These are phyloP conservation scores for Vishniacozyma victoriae DNA, from an alignment of 768 basidiomycete genomes.

Conservation along the genomic window DNA sequence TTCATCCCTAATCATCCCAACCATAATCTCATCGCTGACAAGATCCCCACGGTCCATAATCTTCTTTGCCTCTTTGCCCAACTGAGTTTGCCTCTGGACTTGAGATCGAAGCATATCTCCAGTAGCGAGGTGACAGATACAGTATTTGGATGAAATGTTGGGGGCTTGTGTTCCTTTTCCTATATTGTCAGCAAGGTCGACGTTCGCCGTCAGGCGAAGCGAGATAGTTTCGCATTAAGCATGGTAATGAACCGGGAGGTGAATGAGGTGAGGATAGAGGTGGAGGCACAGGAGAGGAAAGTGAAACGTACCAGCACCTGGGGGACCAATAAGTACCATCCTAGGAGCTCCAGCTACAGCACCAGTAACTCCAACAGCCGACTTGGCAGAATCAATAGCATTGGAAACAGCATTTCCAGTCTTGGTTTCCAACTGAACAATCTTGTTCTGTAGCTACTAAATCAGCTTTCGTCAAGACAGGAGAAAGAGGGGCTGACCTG, in stretches of 20 bases:
- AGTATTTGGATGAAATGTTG: constrained; percentile 82
- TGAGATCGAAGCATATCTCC: constrained; percentile 98
- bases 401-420: constrained; percentile 32
- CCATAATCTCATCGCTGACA: constrained; percentile 93
- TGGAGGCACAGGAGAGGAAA: too few relatives aligned
- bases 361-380: constrained; percentile 47
- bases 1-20: constrained; percentile 94
- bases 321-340: constrained; percentile 90
- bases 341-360: constrained; percentile 60
- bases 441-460: constrained; percentile 76
- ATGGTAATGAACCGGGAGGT: neutral
- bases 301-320: constrained; percentile 82
- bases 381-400: constrained; percentile 51
- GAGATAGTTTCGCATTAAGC: neutral
- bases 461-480: neutral
- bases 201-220: neutral
- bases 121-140: constrained; percentile 95
- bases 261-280: constrained; percentile 1
- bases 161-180: constrained; percentile 99
- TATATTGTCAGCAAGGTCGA: constrained; percentile 45
- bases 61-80: constrained; percentile 90
- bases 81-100: constrained; percentile 73
- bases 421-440: constrained; percentile 66
- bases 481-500: constrained; percentile 52
- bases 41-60: constrained; percentile 96